phyloP scores from a whole-genome alignment of 352 stramenopile species.

The Thraustotheca clavata region DNA sequence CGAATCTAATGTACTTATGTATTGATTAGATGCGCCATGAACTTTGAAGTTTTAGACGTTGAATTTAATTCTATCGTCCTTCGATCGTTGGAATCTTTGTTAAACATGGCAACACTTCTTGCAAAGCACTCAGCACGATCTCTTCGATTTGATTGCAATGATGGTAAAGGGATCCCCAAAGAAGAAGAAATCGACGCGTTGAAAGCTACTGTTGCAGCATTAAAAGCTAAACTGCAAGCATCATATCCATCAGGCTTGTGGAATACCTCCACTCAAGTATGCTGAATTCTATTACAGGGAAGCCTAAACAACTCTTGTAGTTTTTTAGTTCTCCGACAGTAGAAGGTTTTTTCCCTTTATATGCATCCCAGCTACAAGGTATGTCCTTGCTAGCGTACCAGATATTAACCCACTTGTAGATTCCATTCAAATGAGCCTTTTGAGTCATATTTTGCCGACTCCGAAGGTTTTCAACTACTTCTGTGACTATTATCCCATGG shows the following conservation, averaged over 20 bases:
- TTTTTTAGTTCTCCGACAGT: conserved; percentile 51
- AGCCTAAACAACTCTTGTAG: too few relatives aligned
- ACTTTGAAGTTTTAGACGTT: conserved; percentile 54
- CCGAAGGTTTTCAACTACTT: conserved; percentile 66
- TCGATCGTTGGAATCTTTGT: conserved; percentile 44
- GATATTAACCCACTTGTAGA: conserved; percentile 19
- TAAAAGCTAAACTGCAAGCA: conserved; percentile 21
- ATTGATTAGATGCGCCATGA: conserved; percentile 5
- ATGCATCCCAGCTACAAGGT: conserved; percentile 34
- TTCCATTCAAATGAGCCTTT: conserved; percentile 40
- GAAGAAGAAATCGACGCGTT: conserved; percentile 33
- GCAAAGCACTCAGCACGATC: conserved; percentile 48
- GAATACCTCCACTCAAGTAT: conserved; percentile 45
- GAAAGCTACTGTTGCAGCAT: conserved; percentile 21
- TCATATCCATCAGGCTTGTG: conserved; percentile 35
- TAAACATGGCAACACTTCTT: conserved; percentile 58
- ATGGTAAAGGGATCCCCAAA: neutral
- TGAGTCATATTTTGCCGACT: conserved; percentile 64
- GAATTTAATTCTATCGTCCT: conserved; percentile 79
- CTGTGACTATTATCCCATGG: conserved; percentile 45
- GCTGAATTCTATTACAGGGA: neutral
- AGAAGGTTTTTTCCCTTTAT: conserved; percentile 49
- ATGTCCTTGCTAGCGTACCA: neutral
- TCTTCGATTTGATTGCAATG: neutral
- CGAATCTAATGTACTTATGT: neutral